These are phyloP conservation scores for Alternaria sp. DNA, from an alignment of 2,329 filamentous ascomycete genomes.

Conservation along the genomic window DNA sequence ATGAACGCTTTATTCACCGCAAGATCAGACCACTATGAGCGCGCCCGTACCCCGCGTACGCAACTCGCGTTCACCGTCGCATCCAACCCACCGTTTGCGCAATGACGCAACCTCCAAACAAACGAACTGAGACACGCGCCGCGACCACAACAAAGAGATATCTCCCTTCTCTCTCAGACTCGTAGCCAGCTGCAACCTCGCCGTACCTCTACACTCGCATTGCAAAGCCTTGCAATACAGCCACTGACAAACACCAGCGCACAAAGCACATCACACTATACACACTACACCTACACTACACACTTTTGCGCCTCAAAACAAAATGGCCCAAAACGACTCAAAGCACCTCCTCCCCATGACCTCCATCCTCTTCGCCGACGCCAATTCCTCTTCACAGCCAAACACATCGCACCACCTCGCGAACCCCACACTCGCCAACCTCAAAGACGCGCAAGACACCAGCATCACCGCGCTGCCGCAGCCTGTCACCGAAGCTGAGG, in stretches of 20 bases:
- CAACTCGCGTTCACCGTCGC: background rate
- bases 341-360: slow-evolving; percentile 17
- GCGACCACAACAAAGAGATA: background rate
- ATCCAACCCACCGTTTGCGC: slow-evolving; percentile 3
- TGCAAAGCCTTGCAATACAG: background rate
- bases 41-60: background rate
- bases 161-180: fast-evolving
- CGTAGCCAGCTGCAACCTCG: background rate
- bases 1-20: background rate
- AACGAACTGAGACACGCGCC: background rate
- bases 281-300: no score
- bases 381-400: background rate
- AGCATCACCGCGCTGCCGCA: slow-evolving; percentile 18
- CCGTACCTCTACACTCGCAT: background rate
- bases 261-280: background rate
- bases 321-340: slow-evolving; percentile 4
- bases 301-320: fast-evolving
- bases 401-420: background rate
- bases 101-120: background rate
- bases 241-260: background rate
- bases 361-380: slow-evolving; percentile 13
- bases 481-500: background rate
- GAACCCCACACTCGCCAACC: slow-evolving; percentile 8
- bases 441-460: slow-evolving; percentile 14
- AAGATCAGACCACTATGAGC: background rate